A percentile compares a stretch with the other conserved stretches of the same genome.
These are phyloP conservation scores for Penicillium flavigenum DNA, from an alignment of 495 filamentous ascomycete species.

Conservation along the genomic window DNA sequence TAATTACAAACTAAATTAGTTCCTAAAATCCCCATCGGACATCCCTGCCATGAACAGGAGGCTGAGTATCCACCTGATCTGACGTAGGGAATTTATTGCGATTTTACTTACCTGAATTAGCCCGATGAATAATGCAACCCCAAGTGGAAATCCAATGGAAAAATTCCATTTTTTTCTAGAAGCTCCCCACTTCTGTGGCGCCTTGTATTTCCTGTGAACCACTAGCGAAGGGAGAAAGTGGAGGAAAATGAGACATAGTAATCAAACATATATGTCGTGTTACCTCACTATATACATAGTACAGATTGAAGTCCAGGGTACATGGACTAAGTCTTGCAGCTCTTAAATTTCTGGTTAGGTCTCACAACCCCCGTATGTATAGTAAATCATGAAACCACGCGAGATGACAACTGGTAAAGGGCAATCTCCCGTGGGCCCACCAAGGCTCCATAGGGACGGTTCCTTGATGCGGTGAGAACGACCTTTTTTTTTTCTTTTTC, in stretches of 20 bases:
- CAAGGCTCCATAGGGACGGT: constrained; percentile 28
- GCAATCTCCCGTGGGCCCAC: constrained; percentile 37
- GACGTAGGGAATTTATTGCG: constrained; percentile 34
- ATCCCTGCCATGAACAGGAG: constrained; percentile 45
- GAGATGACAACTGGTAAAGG: constrained; percentile 32
- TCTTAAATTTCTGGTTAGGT: not conserved
- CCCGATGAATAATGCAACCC: constrained; percentile 27
- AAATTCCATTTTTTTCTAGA: constrained; percentile 41
- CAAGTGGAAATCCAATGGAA: constrained; percentile 44
- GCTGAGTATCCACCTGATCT: constrained; percentile 37
- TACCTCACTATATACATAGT: not conserved
- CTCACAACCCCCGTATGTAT: constrained; percentile 5
- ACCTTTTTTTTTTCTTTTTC: constrained; percentile 10
- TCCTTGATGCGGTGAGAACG: constrained; percentile 29
- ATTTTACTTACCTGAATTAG: constrained; percentile 14
- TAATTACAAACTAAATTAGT: constrained; percentile 25
- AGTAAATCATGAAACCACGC: constrained; percentile 33
- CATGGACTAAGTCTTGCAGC: not conserved
- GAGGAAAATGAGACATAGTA: constrained; percentile 5
- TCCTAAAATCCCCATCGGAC: constrained; percentile 18
- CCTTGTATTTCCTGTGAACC: constrained; percentile 22
- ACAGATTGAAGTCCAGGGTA: not conserved
- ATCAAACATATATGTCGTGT: constrained; percentile 6
- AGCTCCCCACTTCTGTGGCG: constrained; percentile 37
- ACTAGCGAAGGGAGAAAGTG: constrained; percentile 20